Evolutionary conservation across 345 rosid species (phyloP).

Genomic region (Lumnitzera racemosa): DNA sequence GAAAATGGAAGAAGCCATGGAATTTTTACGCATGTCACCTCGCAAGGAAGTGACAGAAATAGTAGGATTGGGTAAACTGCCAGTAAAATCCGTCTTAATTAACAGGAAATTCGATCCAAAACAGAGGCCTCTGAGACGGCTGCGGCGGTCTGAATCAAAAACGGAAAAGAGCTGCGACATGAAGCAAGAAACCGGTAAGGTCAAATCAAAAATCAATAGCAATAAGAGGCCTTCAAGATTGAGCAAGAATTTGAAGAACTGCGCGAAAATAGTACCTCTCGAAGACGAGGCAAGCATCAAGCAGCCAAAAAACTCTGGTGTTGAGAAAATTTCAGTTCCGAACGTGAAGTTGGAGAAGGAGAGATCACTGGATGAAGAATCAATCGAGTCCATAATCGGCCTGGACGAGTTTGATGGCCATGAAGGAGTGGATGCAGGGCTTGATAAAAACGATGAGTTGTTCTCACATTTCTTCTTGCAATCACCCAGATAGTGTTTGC

Average conservation of each 20-base stretch:
- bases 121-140: background rate
- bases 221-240: background rate
- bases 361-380: background rate
- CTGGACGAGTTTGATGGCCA: conserved; percentile 6
- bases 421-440: background rate
- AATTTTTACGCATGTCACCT: conserved; percentile 9
- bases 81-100: background rate
- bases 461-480: background rate
- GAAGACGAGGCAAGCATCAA: background rate
- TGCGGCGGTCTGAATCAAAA: no score
- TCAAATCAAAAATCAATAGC: background rate
- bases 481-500: no score
- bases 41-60: background rate
- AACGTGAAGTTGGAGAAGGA: background rate
- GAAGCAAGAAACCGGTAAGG: no score
- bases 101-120: background rate
- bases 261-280: background rate
- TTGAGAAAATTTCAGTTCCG: background rate
- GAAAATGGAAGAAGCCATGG: conserved; percentile 4
- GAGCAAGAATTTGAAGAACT: background rate
- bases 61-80: background rate
- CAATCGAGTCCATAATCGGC: background rate
- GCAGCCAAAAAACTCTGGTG: background rate
- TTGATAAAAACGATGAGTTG: background rate
- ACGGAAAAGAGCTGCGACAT: no score